A percentile compares a stretch with the other conserved stretches of the same genome.
phyloP scores from a whole-genome alignment of 2,329 filamentous ascomycete genomes.

The Exophiala bonariae region DNA sequence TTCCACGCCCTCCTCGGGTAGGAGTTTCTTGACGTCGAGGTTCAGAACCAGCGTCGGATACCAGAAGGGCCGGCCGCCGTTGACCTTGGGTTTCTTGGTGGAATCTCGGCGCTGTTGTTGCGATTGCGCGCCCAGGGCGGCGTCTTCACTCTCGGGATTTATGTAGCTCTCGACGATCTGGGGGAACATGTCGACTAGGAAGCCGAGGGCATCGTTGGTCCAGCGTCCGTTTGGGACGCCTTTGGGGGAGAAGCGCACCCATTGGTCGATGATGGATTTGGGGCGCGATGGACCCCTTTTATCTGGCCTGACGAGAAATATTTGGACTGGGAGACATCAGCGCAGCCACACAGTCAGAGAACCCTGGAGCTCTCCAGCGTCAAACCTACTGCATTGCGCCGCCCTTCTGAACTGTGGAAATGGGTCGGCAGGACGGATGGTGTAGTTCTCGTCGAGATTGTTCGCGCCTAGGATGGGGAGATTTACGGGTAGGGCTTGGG shows the following conservation, averaged over 20 bases:
- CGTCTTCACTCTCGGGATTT: slow-evolving; percentile 27
- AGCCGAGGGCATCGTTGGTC: slow-evolving; percentile 65
- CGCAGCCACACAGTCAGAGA: too few relatives aligned
- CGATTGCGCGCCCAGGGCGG: slow-evolving; percentile 36
- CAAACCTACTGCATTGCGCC: slow-evolving; percentile 46
- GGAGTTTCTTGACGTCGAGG: slow-evolving; percentile 71
- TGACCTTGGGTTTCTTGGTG: slow-evolving; percentile 27
- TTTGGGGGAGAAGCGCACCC: slow-evolving; percentile 60
- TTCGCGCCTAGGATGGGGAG: slow-evolving; percentile 31
- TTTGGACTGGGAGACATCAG: too few relatives aligned
- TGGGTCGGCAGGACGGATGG: slow-evolving; percentile 34
- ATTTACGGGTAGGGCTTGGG: slow-evolving; percentile 33
- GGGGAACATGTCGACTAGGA: slow-evolving; percentile 68
- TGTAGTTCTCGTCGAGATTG: slow-evolving; percentile 46
- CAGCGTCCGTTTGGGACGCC: slow-evolving; percentile 44
- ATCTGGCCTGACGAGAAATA: slow-evolving; percentile 53
- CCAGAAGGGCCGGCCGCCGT: slow-evolving; percentile 55
- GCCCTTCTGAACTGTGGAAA: slow-evolving; percentile 48
- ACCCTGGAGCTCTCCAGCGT: too few relatives aligned
- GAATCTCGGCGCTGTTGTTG: slow-evolving; percentile 32
- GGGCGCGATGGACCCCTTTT: slow-evolving; percentile 37
- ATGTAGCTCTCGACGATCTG: slow-evolving; percentile 60
- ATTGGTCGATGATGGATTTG: slow-evolving; percentile 57
- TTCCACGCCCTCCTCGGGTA: slow-evolving; percentile 67
- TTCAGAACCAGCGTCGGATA: slow-evolving; percentile 76